Evolutionary conservation across 2,329 filamentous ascomycete genomes (phyloP), one percentile per base, ranked within the genome.

Genomic region (Fusarium fujikuroi): DNA sequence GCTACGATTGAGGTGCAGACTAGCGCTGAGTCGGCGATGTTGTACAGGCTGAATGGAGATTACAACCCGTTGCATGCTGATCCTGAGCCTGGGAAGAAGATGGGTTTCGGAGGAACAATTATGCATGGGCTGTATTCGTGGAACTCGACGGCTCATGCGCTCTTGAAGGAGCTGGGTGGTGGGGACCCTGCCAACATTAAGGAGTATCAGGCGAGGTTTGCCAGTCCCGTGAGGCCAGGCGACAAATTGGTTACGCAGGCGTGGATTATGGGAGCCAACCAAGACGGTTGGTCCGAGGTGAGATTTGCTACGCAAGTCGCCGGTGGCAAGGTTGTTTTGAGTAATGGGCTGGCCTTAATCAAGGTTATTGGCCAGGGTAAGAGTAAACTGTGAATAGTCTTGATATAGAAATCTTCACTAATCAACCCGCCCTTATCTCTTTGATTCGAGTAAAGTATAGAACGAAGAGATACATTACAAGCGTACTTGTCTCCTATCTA

Each of bases 21-120:
- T 0, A 83, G 79, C 0, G 77, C 78, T 2, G 83, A 85, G 70
- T 77, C 77, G 9, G 81, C 83, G 1, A 75, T 85, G 4, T 76
- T 86, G 1, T 86, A 86, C 59, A 77, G 84, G 4, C 76, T 87
- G 15, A 85, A 84, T 69, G 85, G 85, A 2, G 85, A 87, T 66
- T 87, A 86, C 74, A 87, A 87, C 67, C 85, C 85, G 11, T 78
- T 86, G 50, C 84, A 86, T 71, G 84, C 81, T 2, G 83, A 84
- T 57, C 83, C 83, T n/a, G 80, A 77, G 21, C 84, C 84, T 46
- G 84, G 83, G 2, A 76, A 76, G 68, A 78, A 79, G 10, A 83
- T 83, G 14, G 85, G 85, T 19, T 86, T 86, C 72, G 83, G 83
- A 42, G 84, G 84, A 2, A 79, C 81, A 8, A 86, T 87, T 60